These are phyloP conservation scores for Agarophyton chilense DNA, from an alignment of 23 red algal genomes.

Conservation along the genomic window DNA sequence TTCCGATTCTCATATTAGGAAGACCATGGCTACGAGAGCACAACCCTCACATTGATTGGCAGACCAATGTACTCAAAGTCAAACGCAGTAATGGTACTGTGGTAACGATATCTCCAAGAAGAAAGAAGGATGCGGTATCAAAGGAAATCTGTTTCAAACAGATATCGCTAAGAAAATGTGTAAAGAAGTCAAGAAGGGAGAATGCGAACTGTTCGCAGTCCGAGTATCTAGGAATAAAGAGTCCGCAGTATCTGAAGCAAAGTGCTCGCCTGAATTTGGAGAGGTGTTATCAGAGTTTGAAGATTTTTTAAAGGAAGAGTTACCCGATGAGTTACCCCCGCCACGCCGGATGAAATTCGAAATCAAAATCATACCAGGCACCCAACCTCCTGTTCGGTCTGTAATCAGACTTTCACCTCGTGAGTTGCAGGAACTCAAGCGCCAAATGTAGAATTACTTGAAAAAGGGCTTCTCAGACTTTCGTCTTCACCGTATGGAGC, in stretches of 20 bases:
- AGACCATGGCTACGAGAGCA: too few species aligned
- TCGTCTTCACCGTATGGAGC: too few species aligned
- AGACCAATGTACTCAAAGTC: too few species aligned
- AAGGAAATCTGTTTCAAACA: too few species aligned
- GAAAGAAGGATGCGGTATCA: too few species aligned
- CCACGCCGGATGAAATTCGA: background rate
- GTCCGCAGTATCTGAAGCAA: background rate
- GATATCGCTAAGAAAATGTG: too few species aligned
- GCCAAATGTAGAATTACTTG: background rate
- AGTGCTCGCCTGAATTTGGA: background rate
- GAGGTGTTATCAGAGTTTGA: background rate
- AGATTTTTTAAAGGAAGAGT: background rate
- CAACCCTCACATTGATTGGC: too few species aligned
- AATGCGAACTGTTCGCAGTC: background rate
- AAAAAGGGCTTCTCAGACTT: slow-evolving; percentile 2
- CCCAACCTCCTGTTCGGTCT: background rate
- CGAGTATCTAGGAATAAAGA: background rate
- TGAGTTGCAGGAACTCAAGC: slow-evolving; percentile 13
- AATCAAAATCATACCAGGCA: background rate
- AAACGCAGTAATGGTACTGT: too few species aligned
- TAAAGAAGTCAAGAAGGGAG: too few species aligned
- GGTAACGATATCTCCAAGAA: too few species aligned
- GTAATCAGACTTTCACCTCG: slow-evolving; percentile 1
- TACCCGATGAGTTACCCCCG: too few species aligned
- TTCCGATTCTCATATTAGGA: too few species aligned